A percentile compares a stretch with the other conserved stretches of the same genome.
Evolutionary conservation across 169 alveolate genomes (phyloP).

Genomic region (Plasmodium yoelii): DNA sequence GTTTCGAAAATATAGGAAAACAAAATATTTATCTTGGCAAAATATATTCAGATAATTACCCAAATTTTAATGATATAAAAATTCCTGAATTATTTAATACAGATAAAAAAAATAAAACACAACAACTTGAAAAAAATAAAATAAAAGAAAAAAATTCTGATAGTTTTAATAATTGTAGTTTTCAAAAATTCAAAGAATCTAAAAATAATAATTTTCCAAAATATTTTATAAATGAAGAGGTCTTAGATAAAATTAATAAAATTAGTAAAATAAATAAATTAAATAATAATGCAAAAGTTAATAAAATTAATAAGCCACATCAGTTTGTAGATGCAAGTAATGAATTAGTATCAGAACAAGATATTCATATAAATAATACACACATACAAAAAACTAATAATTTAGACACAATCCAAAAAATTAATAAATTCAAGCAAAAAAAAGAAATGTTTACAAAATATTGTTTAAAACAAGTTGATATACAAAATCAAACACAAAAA

Average conservation of each 20-base stretch:
- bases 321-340: not conserved
- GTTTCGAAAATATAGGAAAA: not conserved
- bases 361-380: too few relatives aligned
- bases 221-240: not conserved
- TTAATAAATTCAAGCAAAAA: too few relatives aligned
- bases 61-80: not conserved
- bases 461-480: not conserved
- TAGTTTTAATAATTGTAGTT: not conserved
- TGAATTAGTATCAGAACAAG: too few relatives aligned
- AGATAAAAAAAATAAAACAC: conserved; percentile 11
- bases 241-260: conserved; percentile 16
- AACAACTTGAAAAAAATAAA: not conserved
- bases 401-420: too few relatives aligned
- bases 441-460: too few relatives aligned
- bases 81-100: not conserved
- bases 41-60: not conserved
- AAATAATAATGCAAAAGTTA: not conserved
- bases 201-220: conserved; percentile 1
- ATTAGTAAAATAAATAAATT: not conserved
- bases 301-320: not conserved
- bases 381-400: too few relatives aligned
- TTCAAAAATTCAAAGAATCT: conserved; percentile 5
- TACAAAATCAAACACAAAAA: not conserved
- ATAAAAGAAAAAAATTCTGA: not conserved
- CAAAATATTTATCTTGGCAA: not conserved